Base-by-base conservation (phyloP, 306 rosid species). In the Mimosa bimucronata region DNA sequence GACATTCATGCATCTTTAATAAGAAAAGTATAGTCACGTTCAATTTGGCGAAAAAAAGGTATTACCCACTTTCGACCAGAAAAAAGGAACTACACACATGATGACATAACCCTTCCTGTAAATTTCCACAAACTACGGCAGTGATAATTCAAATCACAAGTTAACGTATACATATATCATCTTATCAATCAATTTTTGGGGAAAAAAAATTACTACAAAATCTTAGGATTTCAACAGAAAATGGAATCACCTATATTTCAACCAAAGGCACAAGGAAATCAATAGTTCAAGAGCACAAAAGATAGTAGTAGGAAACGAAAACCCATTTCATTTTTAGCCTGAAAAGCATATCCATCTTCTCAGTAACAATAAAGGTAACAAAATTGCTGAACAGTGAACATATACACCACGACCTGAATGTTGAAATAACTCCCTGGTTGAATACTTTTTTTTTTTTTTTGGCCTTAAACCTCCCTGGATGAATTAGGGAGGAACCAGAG, bases 261-360 rank as follows among this genome's bases (percentile, higher is more conserved):
- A 52, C 60, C 0, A 52, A 19, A n/a, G 60, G 60, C 60, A 7
- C 25, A 19, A 52, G 60, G 26, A 52, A 52, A n/a, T 52, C 26
- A 52, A 19, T 18, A n/a, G 60, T 7, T 48, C 60, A 52, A 52
- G 12, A 7, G n/a, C 4, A 45, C 3, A 46, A 18, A 13, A 46
- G 53, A 34, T 5, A 16, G 25, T 18, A 18, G 57, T 50, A 18
- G 57, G 57, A 50, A 50, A 50, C 3, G 60, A 52, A 19, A 52
- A 52, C 7, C 25, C 58, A 52, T 46, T 46, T 18, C 53, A 15
- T 15, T 46, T n/a, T 46, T 46, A 46, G 53, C 19, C 53, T 14
- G 53, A 42, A 25, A 26, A 69, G 68, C 61, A 79, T 19, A 15
- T 25, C 31, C 77, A 82, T 46, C 70, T 81, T 45, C 64, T 58